Conservation (phyloP, 2,329 filamentous ascomycete species). For the Apiospora aurea region DNA sequence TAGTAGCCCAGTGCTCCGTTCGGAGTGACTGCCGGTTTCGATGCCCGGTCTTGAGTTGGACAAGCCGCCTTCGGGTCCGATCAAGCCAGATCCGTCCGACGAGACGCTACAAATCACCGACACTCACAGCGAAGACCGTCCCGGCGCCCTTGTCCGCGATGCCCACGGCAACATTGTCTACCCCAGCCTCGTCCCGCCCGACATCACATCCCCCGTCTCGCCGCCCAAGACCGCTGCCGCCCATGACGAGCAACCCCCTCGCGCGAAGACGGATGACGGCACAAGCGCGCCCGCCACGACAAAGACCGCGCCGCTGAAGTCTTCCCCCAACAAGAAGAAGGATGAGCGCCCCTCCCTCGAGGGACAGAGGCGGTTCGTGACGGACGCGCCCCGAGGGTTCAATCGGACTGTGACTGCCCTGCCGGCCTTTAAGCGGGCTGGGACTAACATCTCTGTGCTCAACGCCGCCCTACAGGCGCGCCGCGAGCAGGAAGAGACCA, state of each 20-base stretch:
- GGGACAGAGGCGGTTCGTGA: slow-evolving; percentile 30
- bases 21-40: slow-evolving; percentile 13
- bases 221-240: slow-evolving; percentile 27
- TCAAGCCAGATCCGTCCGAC: slow-evolving; percentile 30
- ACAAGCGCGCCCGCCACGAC: slow-evolving; percentile 29
- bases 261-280: slow-evolving; percentile 22
- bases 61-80: slow-evolving; percentile 37
- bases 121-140: slow-evolving; percentile 29
- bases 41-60: slow-evolving; percentile 39
- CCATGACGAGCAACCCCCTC: neutral
- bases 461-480: slow-evolving; percentile 28
- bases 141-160: slow-evolving; percentile 33
- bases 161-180: slow-evolving; percentile 34
- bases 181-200: slow-evolving; percentile 36
- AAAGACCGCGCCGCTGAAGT: slow-evolving; percentile 29
- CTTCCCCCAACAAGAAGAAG: neutral
- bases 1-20: slow-evolving; percentile 1
- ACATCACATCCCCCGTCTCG: slow-evolving; percentile 32
- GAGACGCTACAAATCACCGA: slow-evolving; percentile 29
- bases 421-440: slow-evolving; percentile 33
- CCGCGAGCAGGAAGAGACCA: slow-evolving; percentile 23
- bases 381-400: slow-evolving; percentile 31
- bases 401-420: slow-evolving; percentile 28
- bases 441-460: slow-evolving; percentile 34
- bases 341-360: slow-evolving; percentile 30